phyloP scores from a whole-genome alignment of 371 early-diverging fungal species.

The Umbelopsis sp. region DNA sequence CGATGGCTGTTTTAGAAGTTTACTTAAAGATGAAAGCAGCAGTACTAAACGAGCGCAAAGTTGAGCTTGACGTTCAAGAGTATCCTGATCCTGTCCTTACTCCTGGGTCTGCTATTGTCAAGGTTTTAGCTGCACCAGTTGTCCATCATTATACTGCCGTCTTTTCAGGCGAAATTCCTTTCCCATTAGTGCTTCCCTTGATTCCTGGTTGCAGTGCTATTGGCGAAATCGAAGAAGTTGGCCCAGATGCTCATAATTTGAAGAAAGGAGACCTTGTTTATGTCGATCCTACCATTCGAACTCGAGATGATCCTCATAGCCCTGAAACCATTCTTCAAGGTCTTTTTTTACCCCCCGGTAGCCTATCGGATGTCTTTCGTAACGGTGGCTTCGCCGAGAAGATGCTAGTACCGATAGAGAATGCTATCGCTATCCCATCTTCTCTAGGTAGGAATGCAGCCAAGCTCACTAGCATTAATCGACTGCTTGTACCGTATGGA shows the following conservation, averaged over 20 bases:
- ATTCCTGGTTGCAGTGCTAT: slow-evolving; percentile 29
- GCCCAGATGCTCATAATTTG: slow-evolving; percentile 20
- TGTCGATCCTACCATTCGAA: slow-evolving; percentile 28
- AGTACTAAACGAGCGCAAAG: neutral
- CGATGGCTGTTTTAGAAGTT: too few species aligned
- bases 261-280: slow-evolving; percentile 28
- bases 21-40: slow-evolving; percentile 20
- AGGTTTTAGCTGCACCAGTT: slow-evolving; percentile 27
- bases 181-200: slow-evolving; percentile 26
- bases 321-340: slow-evolving; percentile 28
- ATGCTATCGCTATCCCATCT: slow-evolving; percentile 23
- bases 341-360: slow-evolving; percentile 17
- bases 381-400: slow-evolving; percentile 30
- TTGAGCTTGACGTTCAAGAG: slow-evolving; percentile 6
- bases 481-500: slow-evolving; percentile 24
- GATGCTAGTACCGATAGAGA: slow-evolving; percentile 29
- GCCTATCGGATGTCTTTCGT: slow-evolving; percentile 22
- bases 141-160: slow-evolving; percentile 24
- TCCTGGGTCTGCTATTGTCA: slow-evolving; percentile 29
- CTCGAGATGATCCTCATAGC: slow-evolving; percentile 28
- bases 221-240: slow-evolving; percentile 26
- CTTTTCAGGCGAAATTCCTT: slow-evolving; percentile 22
- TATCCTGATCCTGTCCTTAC: slow-evolving; percentile 24
- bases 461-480: slow-evolving; percentile 23
- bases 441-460: neutral